Percentiles rank a stretch among this genome's conserved stretches.
phyloP scores from a whole-genome alignment of 1,139 yeast species.

The Candida glucosophila region DNA sequence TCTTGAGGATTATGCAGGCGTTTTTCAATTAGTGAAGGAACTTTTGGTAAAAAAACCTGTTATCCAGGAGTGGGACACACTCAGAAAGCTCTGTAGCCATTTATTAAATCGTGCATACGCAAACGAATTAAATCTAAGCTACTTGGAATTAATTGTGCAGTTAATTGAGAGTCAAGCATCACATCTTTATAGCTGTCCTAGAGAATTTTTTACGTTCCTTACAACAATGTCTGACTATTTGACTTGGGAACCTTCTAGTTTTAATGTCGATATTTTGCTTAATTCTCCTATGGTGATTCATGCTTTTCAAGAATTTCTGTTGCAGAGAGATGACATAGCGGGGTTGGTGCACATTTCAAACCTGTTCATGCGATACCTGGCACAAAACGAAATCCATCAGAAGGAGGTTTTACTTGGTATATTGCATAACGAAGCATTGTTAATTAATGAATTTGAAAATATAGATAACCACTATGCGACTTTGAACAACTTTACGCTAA shows the following conservation, averaged over 20 bases:
- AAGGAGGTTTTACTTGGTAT: constrained; percentile 13
- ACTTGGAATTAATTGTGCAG: constrained; percentile 25
- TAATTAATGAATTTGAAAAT: constrained; percentile 44
- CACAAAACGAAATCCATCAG: constrained; percentile 9
- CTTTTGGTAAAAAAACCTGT: constrained; percentile 25
- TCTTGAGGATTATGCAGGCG: constrained; percentile 26
- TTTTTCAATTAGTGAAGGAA: constrained; percentile 32
- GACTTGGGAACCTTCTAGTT: constrained; percentile 8
- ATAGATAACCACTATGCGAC: constrained; percentile 40
- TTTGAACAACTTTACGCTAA: constrained; percentile 9
- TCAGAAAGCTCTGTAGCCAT: constrained; percentile 25
- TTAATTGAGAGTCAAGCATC: constrained; percentile 27
- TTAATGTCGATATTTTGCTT: constrained; percentile 13
- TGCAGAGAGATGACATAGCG: constrained; percentile 26
- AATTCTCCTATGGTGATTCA: constrained; percentile 23
- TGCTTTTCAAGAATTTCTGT: constrained; percentile 19
- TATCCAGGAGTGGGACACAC: constrained; percentile 19
- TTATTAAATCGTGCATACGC: constrained; percentile 22
- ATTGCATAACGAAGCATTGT: constrained; percentile 24
- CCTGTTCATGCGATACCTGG: constrained; percentile 16
- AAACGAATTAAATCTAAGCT: constrained; percentile 19
- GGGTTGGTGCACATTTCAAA: constrained; percentile 24
- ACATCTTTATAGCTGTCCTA: constrained; percentile 14
- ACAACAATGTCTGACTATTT: constrained; percentile 22
- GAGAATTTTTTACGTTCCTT: constrained; percentile 21